Evolutionary conservation across 257 asterid species (phyloP), one percentile per base, ranked within the genome.

Genomic region (Solanum dulcamara): DNA sequence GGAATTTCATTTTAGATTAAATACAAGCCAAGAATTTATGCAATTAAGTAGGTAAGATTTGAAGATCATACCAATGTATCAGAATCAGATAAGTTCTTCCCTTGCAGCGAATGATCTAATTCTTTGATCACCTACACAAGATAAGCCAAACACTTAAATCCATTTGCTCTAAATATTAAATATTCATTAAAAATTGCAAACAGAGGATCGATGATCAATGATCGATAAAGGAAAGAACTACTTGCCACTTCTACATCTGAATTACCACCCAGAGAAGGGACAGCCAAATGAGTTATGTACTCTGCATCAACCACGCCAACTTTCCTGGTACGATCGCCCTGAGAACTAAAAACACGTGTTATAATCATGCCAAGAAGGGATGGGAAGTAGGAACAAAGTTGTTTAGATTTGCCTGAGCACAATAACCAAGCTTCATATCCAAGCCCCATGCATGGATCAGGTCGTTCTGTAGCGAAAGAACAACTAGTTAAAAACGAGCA

Each of bases 391-490:
- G 44, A 83, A 84, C 55, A 22, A 26, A 40, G 75, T 37, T 6
- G 32, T 81, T 26, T 50, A 64, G 59, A 89, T 90, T 91, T 88
- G 80, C 99, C 98, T 95, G 98, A 24, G 99, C 98, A 89, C 98
- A 96, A 85, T 96, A 96, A 62, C 99, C 99, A 6, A 96, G 98
- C 92, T 91, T 91, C 93, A 77, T 89, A 87, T 96, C 99, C 74
- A 96, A 91, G 32, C 99, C 99, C 99, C 99, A 96, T 26, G 96
- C 99, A 71, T 96, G 99, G 90, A 96, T 93, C 94, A 96, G 88
- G 88, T 96, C 99, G 22, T 96, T 96, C 99, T 96, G 92, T 81
- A 38, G 51, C 50, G 20, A 30, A 35, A 35, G 81, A 17, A 28
- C n/a, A 83, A 82, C 28, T 20, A 75, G 59, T 24, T 46, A 81